phyloP scores from a whole-genome alignment of 331 rosid species.

The Pyracantha coccinea region DNA sequence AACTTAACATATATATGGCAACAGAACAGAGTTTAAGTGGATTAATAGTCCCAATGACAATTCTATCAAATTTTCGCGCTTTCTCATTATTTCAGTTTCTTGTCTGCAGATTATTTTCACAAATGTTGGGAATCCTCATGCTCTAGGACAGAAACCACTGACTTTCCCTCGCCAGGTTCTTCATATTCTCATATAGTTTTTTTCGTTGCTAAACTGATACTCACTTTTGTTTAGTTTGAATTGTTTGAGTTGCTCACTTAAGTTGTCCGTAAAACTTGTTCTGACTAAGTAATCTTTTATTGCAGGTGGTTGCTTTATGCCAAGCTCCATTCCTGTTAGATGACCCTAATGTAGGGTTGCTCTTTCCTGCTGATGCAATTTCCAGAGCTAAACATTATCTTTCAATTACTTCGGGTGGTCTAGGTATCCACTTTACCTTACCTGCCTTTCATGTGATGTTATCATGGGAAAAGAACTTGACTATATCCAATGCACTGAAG shows the following conservation, averaged over 20 bases:
- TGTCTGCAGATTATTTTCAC: conserved; percentile 81
- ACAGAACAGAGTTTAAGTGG: background rate
- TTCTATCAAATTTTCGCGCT: background rate
- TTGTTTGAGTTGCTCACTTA: background rate
- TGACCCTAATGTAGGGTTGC: conserved; percentile 84
- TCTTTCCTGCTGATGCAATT: conserved; percentile 98
- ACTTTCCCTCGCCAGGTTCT: conserved; percentile 95
- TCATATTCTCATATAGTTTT: conserved; percentile 13
- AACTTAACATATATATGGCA: background rate
- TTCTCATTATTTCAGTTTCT: conserved; percentile 7
- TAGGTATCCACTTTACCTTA: conserved; percentile 46
- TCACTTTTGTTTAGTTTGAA: conserved; percentile 10
- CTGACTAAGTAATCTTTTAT: conserved; percentile 15
- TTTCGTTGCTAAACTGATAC: conserved; percentile 1
- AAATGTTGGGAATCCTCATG: conserved; percentile 98
- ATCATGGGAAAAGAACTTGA: background rate
- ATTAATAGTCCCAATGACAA: background rate
- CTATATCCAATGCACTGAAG: background rate
- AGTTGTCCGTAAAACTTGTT: background rate
- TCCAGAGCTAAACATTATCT: conserved; percentile 88
- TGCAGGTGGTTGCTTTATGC: conserved; percentile 94
- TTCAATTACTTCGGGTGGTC: conserved; percentile 72
- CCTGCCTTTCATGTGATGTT: conserved; percentile 2
- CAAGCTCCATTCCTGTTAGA: conserved; percentile 97
- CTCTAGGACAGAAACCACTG: conserved; percentile 95